Evolutionary conservation across 139 green algal species (phyloP).

Genomic region (Zygnema circumcarinatum): DNA sequence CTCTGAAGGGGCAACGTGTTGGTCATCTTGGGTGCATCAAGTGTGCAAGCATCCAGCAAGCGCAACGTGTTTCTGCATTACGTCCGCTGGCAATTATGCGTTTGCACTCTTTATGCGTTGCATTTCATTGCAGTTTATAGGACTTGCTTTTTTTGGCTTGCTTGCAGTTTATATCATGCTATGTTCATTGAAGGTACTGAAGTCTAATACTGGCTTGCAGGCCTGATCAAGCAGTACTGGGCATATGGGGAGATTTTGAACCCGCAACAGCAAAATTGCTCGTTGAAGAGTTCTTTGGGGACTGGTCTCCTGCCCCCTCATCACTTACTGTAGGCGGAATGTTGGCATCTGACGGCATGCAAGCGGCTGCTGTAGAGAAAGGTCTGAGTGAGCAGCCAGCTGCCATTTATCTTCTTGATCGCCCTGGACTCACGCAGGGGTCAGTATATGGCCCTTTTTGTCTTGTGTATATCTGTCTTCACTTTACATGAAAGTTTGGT

Average conservation of each 20-base stretch:
- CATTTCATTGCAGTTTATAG: too few species aligned
- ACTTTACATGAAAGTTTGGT: neutral
- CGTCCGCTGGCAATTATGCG: too few species aligned
- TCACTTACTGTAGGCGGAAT: neutral
- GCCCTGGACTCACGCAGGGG: constrained; percentile 49
- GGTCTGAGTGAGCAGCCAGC: neutral
- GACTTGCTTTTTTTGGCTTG: too few species aligned
- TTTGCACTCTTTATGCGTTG: too few species aligned
- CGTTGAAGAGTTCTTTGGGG: constrained; percentile 25
- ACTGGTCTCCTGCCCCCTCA: neutral
- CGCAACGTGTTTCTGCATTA: too few species aligned
- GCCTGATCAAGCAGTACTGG: constrained; percentile 50
- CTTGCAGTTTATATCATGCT: too few species aligned
- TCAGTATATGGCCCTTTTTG: constrained; percentile 3
- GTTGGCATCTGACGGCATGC: neutral
- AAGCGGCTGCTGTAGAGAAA: neutral
- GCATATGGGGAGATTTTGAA: constrained; percentile 60
- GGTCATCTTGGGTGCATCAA: too few species aligned
- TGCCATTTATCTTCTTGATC: constrained; percentile 44
- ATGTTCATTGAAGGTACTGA: too few species aligned
- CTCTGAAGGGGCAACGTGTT: too few species aligned
- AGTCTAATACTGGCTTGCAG: too few species aligned
- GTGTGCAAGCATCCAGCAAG: too few species aligned
- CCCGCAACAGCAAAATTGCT: neutral
- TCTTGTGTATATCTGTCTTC: neutral